Evolutionary conservation across 306 rosid genomes (phyloP), one percentile per base, ranked within the genome.

Genomic region (Pyrus betulifolia): DNA sequence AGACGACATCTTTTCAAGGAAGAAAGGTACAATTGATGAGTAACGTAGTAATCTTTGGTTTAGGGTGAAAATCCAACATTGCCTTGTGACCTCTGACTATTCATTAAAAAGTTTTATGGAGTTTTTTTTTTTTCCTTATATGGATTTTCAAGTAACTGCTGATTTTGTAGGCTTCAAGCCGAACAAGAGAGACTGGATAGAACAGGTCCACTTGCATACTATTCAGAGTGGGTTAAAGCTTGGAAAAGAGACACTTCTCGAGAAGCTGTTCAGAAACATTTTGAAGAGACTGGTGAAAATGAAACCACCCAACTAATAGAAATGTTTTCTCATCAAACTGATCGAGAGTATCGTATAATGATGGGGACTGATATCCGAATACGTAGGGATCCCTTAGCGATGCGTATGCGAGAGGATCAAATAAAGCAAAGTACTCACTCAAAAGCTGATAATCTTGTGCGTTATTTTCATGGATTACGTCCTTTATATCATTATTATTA

Each of bases 361-460:
- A 95, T 95, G 97, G 99, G 99, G 68, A 95, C 99, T 70, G 99
- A 95, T 88, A 35, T 72, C 73, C 96, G 99, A 63, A 87, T 95
- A 69, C 83, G 15, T 9, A 87, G 99, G 87, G 99, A 92, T 77
- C 99, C 99, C 79, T 86, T 90, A 78, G 97, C 99, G 46, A 95
- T 95, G 99, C 87, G 93, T 70, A 88, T 95, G 99, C 79, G 73
- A 65, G 99, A 92, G 77, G 99, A 95, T 75, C 97, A 86, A 79
- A 95, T 95, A 80, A 95, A 92, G 92, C 96, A 95, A 95, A 95
- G 99, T 95, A 89, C 49, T 57, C 66, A 79, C 84, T 83, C 77
- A 66, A 82, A 84, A 62, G 76, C 84, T 78, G 71, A 74, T 61
- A 61, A 74, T 60, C 78, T 84, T 82, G 64, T 83, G 66, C 70